A percentile compares a stretch with the other conserved stretches of the same genome.
phyloP scores from a whole-genome alignment of 2,329 filamentous ascomycete genomes.

The Pyrenochaeta sp. region DNA sequence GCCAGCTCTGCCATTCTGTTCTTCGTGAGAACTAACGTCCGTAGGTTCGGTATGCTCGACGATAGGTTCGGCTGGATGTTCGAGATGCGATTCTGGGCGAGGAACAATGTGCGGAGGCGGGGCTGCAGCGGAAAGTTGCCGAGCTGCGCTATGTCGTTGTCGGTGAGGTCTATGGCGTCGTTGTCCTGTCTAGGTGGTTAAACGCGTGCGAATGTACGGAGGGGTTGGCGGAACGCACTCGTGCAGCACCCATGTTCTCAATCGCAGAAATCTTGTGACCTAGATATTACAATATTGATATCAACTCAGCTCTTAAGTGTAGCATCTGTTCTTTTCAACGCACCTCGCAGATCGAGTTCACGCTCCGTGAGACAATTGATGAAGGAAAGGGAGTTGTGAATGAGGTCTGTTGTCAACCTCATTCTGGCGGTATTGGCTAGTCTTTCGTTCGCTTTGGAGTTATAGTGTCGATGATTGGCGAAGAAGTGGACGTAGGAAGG shows the following conservation, averaged over 20 bases:
- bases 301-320: constrained; percentile 89
- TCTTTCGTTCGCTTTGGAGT: background rate
- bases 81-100: constrained; percentile 87
- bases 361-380: constrained; percentile 98
- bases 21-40: constrained; percentile 80
- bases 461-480: background rate
- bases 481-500: background rate
- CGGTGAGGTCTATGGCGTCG: constrained; percentile 97
- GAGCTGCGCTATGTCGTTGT: constrained; percentile 92
- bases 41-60: constrained; percentile 80
- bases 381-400: constrained; percentile 94
- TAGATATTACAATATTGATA: constrained; percentile 72
- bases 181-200: constrained; percentile 69
- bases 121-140: constrained; percentile 93
- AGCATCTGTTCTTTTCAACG: constrained; percentile 98
- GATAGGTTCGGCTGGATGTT: constrained; percentile 80
- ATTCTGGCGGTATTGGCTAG: constrained; percentile 61
- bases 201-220: background rate
- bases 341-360: constrained; percentile 99
- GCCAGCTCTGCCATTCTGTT: constrained; percentile 86
- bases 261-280: constrained; percentile 97
- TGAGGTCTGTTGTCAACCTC: constrained; percentile 95
- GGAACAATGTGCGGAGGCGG: constrained; percentile 84
- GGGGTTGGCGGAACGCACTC: constrained; percentile 66
- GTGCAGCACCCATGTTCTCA: constrained; percentile 95